Evolutionary conservation across 2,329 filamentous ascomycete genomes (phyloP).

Genomic region (Sporothrix protearum): DNA sequence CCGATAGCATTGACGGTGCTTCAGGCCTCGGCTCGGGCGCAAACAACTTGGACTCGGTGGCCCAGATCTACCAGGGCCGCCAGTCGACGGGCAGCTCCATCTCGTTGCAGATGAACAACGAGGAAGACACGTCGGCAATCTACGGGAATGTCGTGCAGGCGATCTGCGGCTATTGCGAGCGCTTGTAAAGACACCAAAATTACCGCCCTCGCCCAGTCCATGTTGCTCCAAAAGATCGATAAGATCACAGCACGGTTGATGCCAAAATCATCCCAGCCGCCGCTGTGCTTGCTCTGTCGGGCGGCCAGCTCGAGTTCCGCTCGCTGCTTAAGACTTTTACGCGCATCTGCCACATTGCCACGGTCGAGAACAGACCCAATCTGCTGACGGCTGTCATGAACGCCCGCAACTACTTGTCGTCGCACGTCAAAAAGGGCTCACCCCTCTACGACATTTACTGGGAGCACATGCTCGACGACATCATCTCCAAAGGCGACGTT

Average conservation of each 20-base stretch:
- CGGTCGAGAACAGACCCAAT: conserved; percentile 63
- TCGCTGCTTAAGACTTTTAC: conserved; percentile 80
- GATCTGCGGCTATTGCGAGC: conserved; percentile 82
- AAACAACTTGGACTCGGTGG: conserved; percentile 34
- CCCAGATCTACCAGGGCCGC: conserved; percentile 50
- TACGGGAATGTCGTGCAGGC: conserved; percentile 92
- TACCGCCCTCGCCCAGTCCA: conserved; percentile 85
- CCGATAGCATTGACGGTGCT: conserved; percentile 53
- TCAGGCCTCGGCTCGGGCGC: conserved; percentile 32
- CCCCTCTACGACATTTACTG: conserved; percentile 80
- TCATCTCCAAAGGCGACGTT: conserved; percentile 86
- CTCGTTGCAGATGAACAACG: conserved; percentile 68
- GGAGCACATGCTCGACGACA: conserved; percentile 75
- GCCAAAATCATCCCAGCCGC: conserved; percentile 80
- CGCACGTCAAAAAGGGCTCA: conserved; percentile 63
- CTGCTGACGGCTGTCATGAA: conserved; percentile 73
- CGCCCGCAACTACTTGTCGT: conserved; percentile 75
- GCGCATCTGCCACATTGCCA: conserved; percentile 68
- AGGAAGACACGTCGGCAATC: conserved; percentile 73
- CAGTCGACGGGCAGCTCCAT: conserved; percentile 71
- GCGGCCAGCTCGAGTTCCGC: conserved; percentile 77
- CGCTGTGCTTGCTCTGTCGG: conserved; percentile 70
- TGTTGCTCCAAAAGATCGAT: conserved; percentile 92
- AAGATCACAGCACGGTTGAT: conserved; percentile 76
- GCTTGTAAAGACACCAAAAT: conserved; percentile 86